These are phyloP conservation scores for Aschersonia sp. DNA, from an alignment of 2,329 filamentous ascomycete species.

Conservation along the genomic window DNA sequence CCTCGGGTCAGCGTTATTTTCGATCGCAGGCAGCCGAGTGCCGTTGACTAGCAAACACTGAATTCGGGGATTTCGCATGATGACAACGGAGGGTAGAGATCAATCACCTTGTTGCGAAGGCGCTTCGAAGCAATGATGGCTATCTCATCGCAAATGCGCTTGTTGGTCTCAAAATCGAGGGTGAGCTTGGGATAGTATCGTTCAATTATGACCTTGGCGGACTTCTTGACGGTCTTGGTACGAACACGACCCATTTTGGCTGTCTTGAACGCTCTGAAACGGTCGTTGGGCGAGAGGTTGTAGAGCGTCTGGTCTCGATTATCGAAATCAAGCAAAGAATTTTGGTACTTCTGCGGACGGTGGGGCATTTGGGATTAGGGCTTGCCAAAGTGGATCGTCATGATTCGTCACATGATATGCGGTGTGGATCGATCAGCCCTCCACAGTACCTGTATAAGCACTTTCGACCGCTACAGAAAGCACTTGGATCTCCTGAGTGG, in stretches of 20 bases:
- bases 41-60: neutral
- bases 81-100: neutral
- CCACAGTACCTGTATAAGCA: too few species aligned
- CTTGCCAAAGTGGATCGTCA: slow-evolving; percentile 5
- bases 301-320: slow-evolving; percentile 9
- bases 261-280: slow-evolving; percentile 26
- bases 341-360: slow-evolving; percentile 3
- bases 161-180: slow-evolving; percentile 99
- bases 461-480: too few species aligned
- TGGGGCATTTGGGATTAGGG: slow-evolving; percentile 15
- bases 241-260: slow-evolving; percentile 58
- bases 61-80: too few species aligned
- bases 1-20: neutral
- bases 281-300: slow-evolving; percentile 19
- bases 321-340: too few species aligned
- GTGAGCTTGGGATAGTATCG: slow-evolving; percentile 95
- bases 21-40: neutral
- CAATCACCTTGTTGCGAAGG: slow-evolving; percentile 88
- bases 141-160: slow-evolving; percentile 99
- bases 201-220: slow-evolving; percentile 99
- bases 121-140: slow-evolving; percentile 99
- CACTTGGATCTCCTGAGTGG: too few species aligned
- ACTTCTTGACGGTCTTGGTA: slow-evolving; percentile 58
- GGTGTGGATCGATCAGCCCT: too few species aligned
- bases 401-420: slow-evolving; percentile 12